Base-by-base conservation (phyloP, 1,284 basidiomycete genomes). In the Microbotryomycetes sp. region DNA sequence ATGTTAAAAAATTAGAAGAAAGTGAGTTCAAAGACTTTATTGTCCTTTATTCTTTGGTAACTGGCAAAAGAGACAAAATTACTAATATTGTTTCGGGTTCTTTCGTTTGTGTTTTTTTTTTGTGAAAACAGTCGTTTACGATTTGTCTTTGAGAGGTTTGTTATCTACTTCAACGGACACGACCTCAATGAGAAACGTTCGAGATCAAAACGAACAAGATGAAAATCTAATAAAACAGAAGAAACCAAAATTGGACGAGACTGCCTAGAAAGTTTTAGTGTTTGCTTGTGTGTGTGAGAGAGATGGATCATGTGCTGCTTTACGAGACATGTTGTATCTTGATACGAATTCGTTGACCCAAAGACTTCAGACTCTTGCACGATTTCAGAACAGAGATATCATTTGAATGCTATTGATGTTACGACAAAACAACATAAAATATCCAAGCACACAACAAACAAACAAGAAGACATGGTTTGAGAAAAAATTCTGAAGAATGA, bases 1-100 rank as follows among this genome's bases (percentile, higher is more conserved):
- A 91, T 72, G 82, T 92, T 68, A 91, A 91, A 76, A 89, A 89
- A 70, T 87, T 91, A 25, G 89, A 92, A 78, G 89, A 91, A 83
- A 88, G 89, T 83, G 58, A 64, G 79, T 70, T 31, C 7, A 3
- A 1, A n/a, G 15, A 15, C 15, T 19, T n/a, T 36, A 30, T 36
- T 12, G 7, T 22, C 14, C 29, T 2, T 22, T 16, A 3, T 19
- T 50, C 49, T 26, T 28, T 15, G 3, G 4, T 15, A 7, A 16
- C 19, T 15, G 16, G 16, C 49, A 14, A 6, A 15, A 15, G 23
- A 6, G 3, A 23, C 23, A 15, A 3, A 3, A 15, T n/a, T 3
- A 15, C 16, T 28, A 14, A 3, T 28, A 14, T 26, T 3, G 15
- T 28, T 28, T 19, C 49, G 3, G 6, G 4, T 28, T 50, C 3